Evolutionary conservation across 2,329 filamentous ascomycete genomes (phyloP), one percentile per base, ranked within the genome.

Genomic region (Chrysoporthe austroafricana): DNA sequence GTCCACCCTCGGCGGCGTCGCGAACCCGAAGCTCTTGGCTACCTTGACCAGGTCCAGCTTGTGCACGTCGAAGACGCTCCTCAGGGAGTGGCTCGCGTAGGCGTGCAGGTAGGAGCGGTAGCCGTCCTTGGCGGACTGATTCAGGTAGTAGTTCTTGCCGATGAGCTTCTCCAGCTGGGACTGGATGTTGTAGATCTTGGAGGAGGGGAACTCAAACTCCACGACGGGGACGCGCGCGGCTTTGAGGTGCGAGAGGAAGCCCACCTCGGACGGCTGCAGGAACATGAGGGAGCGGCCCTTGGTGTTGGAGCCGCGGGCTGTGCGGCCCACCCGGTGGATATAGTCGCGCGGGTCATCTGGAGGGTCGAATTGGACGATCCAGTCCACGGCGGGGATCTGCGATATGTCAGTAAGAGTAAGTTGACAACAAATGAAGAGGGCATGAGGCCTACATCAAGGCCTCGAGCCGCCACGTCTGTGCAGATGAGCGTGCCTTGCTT

Each of bases 321-420:
- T 99, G 74, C 96, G 93, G 73, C 96, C 96, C 18, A 98, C 96
- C 68, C 96, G 92, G 83, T 99, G 96, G 74, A 97, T 96, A 81
- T 98, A 96, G 78, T 96, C 92, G 73, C 91, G 86, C 32, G 93
- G 91, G 77, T 96, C 93, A 84, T 97, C 94, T 3, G 94, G 94
- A 13, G 94, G 95, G 73, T 97, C 96, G 75, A 96, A 97, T 79
- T 98, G 94, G 70, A 97, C 89, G 73, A 97, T 96, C 90, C 92
- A 98, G 82, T 98, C 95, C 56, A 98, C 95, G 32, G 92, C 90
- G 0, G 95, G 95, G 71, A 98, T 97, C 86, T 90, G 66, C 3
- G 26, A 7, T 1, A 14, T 59, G 58, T 77, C 64, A 76, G 70
- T 64, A 64, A 26, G 16, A 39, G 18, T 7, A 4, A 36, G 13